Conservation (phyloP, 805 yeast genomes). For the Candida anglica region DNA sequence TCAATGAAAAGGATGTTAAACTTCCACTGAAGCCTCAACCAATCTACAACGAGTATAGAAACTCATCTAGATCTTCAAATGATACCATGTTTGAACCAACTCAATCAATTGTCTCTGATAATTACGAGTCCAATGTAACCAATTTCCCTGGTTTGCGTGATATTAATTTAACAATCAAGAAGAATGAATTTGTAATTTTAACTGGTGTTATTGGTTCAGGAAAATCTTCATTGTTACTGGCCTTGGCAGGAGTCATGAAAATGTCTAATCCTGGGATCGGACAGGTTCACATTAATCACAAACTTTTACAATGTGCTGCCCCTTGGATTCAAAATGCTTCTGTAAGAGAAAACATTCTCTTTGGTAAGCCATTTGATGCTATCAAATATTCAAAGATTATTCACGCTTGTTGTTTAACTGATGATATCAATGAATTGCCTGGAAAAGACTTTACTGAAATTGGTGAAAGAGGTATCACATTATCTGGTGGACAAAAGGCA, state of each 20-base stretch:
- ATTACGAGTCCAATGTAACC: constrained; percentile 2
- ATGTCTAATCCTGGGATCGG: constrained; percentile 22
- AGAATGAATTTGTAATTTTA: constrained; percentile 35
- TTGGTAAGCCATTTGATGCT: constrained; percentile 31
- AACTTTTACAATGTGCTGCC: constrained; percentile 28
- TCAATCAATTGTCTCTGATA: constrained; percentile 6
- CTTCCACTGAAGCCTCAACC: constrained; percentile 1
- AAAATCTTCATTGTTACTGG: constrained; percentile 36
- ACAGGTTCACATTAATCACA: constrained; percentile 19
- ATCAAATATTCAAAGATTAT: constrained; percentile 23
- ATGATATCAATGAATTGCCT: constrained; percentile 31
- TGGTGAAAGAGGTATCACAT: constrained; percentile 42
- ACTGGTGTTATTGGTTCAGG: constrained; percentile 44
- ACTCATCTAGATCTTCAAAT: constrained; percentile 7
- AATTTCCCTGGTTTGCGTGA: constrained; percentile 31
- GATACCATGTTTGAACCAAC: constrained; percentile 10
- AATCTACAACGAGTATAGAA: constrained; percentile 1
- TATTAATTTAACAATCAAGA: constrained; percentile 25
- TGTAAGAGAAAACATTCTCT: constrained; percentile 34
- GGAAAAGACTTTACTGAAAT: constrained; percentile 39
- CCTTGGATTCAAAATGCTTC: constrained; percentile 45
- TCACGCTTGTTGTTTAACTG: constrained; percentile 37
- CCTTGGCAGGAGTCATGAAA: constrained; percentile 39
- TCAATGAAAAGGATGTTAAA: constrained; percentile 3
- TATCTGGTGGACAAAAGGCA: constrained; percentile 45